phyloP scores from a whole-genome alignment of 352 stramenopile species.

The Phytophthora lateralis region DNA sequence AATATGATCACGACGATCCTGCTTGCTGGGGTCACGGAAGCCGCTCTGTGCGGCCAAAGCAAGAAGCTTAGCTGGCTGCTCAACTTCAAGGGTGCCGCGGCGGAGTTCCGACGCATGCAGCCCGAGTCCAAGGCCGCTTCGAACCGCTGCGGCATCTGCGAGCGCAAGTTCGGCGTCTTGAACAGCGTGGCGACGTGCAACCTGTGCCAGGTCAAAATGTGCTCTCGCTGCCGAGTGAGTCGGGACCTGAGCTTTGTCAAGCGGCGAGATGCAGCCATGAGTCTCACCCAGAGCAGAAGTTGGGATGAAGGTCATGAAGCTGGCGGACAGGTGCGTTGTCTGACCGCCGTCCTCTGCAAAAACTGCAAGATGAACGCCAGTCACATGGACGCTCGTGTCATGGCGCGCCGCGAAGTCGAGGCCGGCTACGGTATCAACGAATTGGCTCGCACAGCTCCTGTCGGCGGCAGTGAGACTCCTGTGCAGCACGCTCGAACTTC shows the following conservation, averaged over 20 bases:
- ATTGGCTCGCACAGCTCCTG: conserved; percentile 7
- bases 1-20: conserved; percentile 29
- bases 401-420: conserved; percentile 28
- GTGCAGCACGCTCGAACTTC: conserved; percentile 7
- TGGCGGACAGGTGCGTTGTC: conserved; percentile 22
- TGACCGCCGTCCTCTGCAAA: conserved; percentile 56
- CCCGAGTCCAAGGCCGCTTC: conserved; percentile 12
- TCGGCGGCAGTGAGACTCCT: neutral
- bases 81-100: conserved; percentile 18
- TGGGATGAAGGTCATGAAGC: conserved; percentile 23
- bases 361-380: conserved; percentile 45
- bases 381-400: conserved; percentile 34
- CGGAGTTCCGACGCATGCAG: conserved; percentile 22
- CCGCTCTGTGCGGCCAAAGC: conserved; percentile 54
- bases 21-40: conserved; percentile 33
- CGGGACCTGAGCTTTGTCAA: conserved; percentile 38
- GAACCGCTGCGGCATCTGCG: conserved; percentile 41
- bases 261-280: conserved; percentile 4
- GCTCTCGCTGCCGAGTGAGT: conserved; percentile 40
- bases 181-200: conserved; percentile 38
- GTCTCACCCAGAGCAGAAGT: conserved; percentile 14
- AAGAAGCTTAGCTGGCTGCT: conserved; percentile 64
- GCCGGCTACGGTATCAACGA: conserved; percentile 6
- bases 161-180: conserved; percentile 43
- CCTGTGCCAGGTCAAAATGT: conserved; percentile 44